A percentile compares a stretch with the other conserved stretches of the same genome.
These are phyloP conservation scores for Metschnikowia cubensis DNA, from an alignment of 805 yeast genomes.

Conservation along the genomic window DNA sequence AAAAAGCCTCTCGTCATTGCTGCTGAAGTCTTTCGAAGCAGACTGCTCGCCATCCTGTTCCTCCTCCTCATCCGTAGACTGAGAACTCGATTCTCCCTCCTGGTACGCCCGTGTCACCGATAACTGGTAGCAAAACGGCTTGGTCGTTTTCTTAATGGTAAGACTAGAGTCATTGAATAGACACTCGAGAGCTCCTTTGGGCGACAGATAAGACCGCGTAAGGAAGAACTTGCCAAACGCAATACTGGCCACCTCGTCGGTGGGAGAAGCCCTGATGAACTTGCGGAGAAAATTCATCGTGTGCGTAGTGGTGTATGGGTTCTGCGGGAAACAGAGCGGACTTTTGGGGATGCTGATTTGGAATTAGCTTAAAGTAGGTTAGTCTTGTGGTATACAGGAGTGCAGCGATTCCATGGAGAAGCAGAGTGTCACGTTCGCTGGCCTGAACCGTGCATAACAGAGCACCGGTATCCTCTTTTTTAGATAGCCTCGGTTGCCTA, in stretches of 20 bases:
- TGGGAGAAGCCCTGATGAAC: constrained; percentile 52
- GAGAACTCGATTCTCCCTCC: constrained; percentile 61
- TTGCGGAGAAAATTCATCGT: constrained; percentile 70
- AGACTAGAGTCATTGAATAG: constrained; percentile 78
- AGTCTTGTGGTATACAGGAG: not conserved
- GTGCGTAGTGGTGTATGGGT: not conserved
- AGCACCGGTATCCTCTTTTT: constrained; percentile 2
- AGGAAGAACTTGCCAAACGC: constrained; percentile 79
- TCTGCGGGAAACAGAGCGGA: not conserved
- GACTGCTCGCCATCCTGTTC: constrained; percentile 39
- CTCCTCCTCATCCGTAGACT: constrained; percentile 42
- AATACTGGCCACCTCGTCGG: constrained; percentile 60
- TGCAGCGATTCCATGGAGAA: not conserved
- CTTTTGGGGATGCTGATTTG: not conserved
- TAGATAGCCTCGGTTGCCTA: not conserved
- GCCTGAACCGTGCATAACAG: constrained; percentile 4
- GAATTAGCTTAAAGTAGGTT: not conserved
- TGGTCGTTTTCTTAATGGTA: constrained; percentile 61
- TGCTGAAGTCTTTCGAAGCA: constrained; percentile 20
- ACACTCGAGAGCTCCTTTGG: constrained; percentile 83
- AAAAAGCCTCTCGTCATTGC: constrained; percentile 67
- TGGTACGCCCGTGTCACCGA: constrained; percentile 64
- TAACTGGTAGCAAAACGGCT: constrained; percentile 64
- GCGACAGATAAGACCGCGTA: constrained; percentile 70
- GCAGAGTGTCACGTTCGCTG: not conserved